A percentile compares a stretch with the other conserved stretches of the same genome.
These are phyloP conservation scores for Tylopilus vinaceipallidus DNA, from an alignment of 768 basidiomycete genomes.

Conservation along the genomic window DNA sequence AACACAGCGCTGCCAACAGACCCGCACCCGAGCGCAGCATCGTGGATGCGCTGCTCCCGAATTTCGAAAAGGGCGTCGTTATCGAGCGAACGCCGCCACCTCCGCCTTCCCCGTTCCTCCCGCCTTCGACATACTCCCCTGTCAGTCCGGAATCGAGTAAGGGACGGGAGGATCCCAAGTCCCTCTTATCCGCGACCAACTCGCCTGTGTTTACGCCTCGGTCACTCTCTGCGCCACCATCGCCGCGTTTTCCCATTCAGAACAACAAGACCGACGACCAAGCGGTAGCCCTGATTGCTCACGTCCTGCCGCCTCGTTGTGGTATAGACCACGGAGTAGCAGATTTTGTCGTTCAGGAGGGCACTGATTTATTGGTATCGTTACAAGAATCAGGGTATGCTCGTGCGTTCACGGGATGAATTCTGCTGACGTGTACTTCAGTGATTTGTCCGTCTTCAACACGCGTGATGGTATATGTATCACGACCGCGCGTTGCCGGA, in stretches of 20 bases:
- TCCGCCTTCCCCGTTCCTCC: slow-evolving; percentile 12
- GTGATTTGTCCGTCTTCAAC: slow-evolving; percentile 54
- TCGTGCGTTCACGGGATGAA: neutral
- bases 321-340: slow-evolving; percentile 42
- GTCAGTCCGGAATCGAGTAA: slow-evolving; percentile 17
- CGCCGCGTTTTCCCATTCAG: slow-evolving; percentile 18
- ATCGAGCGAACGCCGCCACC: slow-evolving; percentile 23
- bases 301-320: slow-evolving; percentile 46
- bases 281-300: slow-evolving; percentile 24
- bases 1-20: slow-evolving; percentile 45
- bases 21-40: slow-evolving; percentile 25
- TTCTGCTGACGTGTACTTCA: slow-evolving; percentile 26
- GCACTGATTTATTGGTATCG: slow-evolving; percentile 43
- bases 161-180: slow-evolving; percentile 36
- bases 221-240: slow-evolving; percentile 39
- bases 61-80: slow-evolving; percentile 28
- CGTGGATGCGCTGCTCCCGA: slow-evolving; percentile 32
- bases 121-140: slow-evolving; percentile 4
- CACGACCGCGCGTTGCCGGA: slow-evolving; percentile 18
- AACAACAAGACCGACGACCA: slow-evolving; percentile 18
- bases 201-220: slow-evolving; percentile 41
- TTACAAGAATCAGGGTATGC: slow-evolving; percentile 68
- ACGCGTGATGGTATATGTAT: slow-evolving; percentile 48
- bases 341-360: slow-evolving; percentile 46
- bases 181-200: slow-evolving; percentile 45